phyloP scores from a whole-genome alignment of 1,284 basidiomycete species.

The Heterobasidion parviporum region DNA sequence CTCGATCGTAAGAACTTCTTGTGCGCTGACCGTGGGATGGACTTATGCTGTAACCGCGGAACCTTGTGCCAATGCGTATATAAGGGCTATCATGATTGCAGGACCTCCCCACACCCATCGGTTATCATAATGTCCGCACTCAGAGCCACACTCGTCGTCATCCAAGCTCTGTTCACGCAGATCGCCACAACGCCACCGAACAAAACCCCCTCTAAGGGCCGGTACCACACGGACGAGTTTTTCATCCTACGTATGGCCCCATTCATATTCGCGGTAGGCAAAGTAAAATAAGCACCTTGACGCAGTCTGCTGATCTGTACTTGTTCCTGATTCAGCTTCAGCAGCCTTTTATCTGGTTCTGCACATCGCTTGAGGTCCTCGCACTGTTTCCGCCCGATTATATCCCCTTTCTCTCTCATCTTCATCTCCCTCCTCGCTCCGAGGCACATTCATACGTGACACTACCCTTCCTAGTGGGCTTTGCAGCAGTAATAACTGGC shows the following conservation, averaged over 20 bases:
- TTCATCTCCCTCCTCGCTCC: neutral
- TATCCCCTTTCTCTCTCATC: constrained; percentile 17
- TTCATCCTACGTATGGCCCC: constrained; percentile 51
- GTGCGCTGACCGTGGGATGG: too few species aligned
- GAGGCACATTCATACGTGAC: constrained; percentile 21
- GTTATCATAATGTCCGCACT: constrained; percentile 15
- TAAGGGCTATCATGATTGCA: neutral
- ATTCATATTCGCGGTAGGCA: constrained; percentile 42
- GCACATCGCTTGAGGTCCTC: constrained; percentile 40
- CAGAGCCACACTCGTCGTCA: constrained; percentile 35
- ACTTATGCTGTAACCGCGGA: too few species aligned
- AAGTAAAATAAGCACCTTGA: neutral
- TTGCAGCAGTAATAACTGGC: constrained; percentile 38
- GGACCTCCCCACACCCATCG: neutral
- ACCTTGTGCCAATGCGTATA: neutral
- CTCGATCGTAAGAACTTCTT: too few species aligned
- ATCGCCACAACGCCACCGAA: constrained; percentile 53
- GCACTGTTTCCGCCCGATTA: constrained; percentile 29
- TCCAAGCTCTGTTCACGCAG: constrained; percentile 45
- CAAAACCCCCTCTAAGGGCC: constrained; percentile 38
- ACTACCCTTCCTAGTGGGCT: constrained; percentile 40
- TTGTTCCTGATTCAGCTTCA: constrained; percentile 31
- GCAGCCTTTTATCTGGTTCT: constrained; percentile 39
- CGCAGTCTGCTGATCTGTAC: neutral
- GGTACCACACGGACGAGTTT: constrained; percentile 47